A percentile compares a stretch with the other conserved stretches of the same genome.
phyloP scores from a whole-genome alignment of 2,329 filamentous ascomycete genomes.

The Akanthomyces uredinophilus region DNA sequence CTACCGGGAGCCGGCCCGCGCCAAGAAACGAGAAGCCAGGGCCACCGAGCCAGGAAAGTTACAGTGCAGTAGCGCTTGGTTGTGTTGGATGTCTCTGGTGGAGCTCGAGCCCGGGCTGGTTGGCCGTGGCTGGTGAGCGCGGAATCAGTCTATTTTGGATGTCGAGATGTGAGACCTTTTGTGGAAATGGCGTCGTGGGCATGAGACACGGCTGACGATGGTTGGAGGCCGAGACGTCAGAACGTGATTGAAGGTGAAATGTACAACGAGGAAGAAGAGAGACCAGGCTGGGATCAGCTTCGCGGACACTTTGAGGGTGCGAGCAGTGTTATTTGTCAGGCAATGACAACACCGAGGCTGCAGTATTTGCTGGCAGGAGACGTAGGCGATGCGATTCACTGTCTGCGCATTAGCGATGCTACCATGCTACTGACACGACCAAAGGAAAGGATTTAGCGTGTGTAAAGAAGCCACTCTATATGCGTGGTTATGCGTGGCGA shows the following conservation, averaged over 20 bases:
- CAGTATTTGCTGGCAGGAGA: background rate
- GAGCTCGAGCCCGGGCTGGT: background rate
- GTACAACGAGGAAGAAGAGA: too few species aligned
- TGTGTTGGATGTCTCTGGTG: background rate
- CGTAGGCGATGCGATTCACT: background rate
- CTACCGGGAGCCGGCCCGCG: background rate
- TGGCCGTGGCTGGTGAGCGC: background rate
- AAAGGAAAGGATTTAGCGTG: background rate
- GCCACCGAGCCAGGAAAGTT: background rate
- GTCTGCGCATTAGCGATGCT: background rate
- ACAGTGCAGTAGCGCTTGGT: background rate
- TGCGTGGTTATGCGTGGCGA: too few species aligned
- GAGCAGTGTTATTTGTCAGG: too few species aligned
- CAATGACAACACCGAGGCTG: background rate
- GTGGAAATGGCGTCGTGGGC: background rate
- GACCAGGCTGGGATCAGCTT: too few species aligned
- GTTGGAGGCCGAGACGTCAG: background rate
- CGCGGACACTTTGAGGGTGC: too few species aligned
- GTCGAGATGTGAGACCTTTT: background rate
- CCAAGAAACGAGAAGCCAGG: background rate
- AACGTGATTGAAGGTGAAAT: background rate
- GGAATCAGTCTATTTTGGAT: background rate
- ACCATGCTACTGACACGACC: background rate
- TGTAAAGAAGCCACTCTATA: too few species aligned
- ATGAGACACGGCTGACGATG: background rate